Evolutionary conservation across 768 basidiomycete species (phyloP).

Genomic region (Leccinum uliginosum): DNA sequence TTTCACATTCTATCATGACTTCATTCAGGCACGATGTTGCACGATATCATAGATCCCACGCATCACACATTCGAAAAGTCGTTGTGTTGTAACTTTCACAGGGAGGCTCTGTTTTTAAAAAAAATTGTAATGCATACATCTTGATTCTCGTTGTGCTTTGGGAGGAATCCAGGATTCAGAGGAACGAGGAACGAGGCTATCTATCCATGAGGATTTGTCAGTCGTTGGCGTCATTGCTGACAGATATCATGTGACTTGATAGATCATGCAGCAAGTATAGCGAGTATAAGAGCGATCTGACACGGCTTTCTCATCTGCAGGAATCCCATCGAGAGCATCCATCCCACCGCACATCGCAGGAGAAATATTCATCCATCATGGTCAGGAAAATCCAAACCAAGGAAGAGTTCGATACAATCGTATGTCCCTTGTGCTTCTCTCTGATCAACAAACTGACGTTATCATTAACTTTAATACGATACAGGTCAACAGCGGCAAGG

Average conservation of each 20-base stretch:
- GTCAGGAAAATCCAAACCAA: background rate
- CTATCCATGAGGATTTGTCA: background rate
- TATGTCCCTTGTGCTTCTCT: background rate
- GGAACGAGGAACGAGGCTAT: background rate
- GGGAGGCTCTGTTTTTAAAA: background rate
- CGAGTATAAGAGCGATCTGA: background rate
- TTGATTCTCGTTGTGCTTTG: background rate
- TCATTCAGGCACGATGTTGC: background rate
- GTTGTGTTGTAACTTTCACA: background rate
- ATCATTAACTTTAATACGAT: background rate
- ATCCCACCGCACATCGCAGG: too few relatives aligned
- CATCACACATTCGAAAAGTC: background rate
- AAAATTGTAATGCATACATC: background rate
- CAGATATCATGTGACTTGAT: slow-evolving; percentile 4
- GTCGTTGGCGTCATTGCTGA: background rate
- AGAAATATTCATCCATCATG: slow-evolving; percentile 8
- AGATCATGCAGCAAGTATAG: background rate
- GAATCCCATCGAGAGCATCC: background rate
- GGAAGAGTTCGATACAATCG: slow-evolving; percentile 1
- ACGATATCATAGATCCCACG: background rate
- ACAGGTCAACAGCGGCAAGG: slow-evolving; percentile 4
- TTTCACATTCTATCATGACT: background rate
- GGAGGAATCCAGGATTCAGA: too few relatives aligned
- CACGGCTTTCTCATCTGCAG: background rate
- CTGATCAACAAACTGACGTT: background rate